Evolutionary conservation across 2,329 filamentous ascomycete genomes (phyloP).

Genomic region (Diaporthe longicolla): DNA sequence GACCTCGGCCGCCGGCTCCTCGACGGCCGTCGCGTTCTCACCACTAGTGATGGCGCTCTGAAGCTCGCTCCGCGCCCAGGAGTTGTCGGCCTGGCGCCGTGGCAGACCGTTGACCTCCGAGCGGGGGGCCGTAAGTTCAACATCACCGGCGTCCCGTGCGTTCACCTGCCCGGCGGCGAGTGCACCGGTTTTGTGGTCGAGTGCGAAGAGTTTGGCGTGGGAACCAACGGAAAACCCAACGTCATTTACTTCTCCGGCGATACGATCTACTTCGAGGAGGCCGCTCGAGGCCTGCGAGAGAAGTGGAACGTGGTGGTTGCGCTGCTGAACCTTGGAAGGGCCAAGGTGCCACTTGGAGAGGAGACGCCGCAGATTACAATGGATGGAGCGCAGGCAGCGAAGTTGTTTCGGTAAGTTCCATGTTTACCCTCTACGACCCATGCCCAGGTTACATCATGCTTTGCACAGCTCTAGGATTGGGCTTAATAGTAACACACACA

Average conservation of each 20-base stretch:
- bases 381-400: constrained; percentile 58
- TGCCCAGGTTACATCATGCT: too few relatives aligned
- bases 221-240: constrained; percentile 55
- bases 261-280: constrained; percentile 61
- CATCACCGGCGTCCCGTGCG: constrained; percentile 59
- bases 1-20: constrained; percentile 60
- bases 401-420: constrained; percentile 49
- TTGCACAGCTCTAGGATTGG: too few relatives aligned
- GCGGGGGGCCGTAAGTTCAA: constrained; percentile 48
- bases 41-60: constrained; percentile 59
- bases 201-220: constrained; percentile 53
- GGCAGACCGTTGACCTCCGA: neutral
- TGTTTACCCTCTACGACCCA: too few relatives aligned
- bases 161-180: constrained; percentile 60
- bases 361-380: constrained; percentile 58
- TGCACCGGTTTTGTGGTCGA: constrained; percentile 61
- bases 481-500: too few relatives aligned
- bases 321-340: constrained; percentile 59
- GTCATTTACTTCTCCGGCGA: constrained; percentile 65
- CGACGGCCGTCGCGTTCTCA: constrained; percentile 61
- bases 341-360: constrained; percentile 45
- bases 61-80: constrained; percentile 60
- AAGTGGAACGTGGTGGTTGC: constrained; percentile 56
- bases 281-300: constrained; percentile 50
- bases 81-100: constrained; percentile 54